phyloP scores from a whole-genome alignment of 257 asterid genomes.

The Nicotiana noctiflora region DNA sequence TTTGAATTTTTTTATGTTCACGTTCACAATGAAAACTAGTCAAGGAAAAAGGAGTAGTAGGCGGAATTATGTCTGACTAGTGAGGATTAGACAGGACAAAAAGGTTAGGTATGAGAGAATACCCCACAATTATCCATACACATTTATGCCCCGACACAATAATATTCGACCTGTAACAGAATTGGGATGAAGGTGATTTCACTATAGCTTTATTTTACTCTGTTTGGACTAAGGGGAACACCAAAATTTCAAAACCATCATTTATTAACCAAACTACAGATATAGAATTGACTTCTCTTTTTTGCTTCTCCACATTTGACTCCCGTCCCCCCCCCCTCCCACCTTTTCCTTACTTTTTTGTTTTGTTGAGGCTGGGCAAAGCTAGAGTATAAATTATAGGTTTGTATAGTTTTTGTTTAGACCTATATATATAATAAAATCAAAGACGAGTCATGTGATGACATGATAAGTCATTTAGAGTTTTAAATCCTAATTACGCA shows the following conservation, averaged over 20 bases:
- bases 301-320: not conserved
- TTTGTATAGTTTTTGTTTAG: no score
- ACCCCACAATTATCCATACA: not conserved
- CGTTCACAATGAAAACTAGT: no score
- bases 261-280: constrained; percentile 6
- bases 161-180: not conserved
- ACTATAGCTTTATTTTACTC: constrained; percentile 10
- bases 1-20: no score
- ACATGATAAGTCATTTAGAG: no score
- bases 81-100: not conserved
- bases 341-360: not conserved
- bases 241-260: constrained; percentile 1
- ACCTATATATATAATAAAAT: no score
- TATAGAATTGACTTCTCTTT: not conserved
- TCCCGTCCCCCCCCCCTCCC: not conserved
- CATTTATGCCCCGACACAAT: not conserved
- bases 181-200: not conserved
- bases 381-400: no score
- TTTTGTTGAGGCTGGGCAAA: not conserved
- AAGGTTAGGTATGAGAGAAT: not conserved
- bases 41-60: no score
- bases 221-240: constrained; percentile 20
- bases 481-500: no score
- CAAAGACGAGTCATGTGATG: no score
- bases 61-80: no score